phyloP scores from a whole-genome alignment of 768 basidiomycete genomes.

The Lanmaoa rubissima region DNA sequence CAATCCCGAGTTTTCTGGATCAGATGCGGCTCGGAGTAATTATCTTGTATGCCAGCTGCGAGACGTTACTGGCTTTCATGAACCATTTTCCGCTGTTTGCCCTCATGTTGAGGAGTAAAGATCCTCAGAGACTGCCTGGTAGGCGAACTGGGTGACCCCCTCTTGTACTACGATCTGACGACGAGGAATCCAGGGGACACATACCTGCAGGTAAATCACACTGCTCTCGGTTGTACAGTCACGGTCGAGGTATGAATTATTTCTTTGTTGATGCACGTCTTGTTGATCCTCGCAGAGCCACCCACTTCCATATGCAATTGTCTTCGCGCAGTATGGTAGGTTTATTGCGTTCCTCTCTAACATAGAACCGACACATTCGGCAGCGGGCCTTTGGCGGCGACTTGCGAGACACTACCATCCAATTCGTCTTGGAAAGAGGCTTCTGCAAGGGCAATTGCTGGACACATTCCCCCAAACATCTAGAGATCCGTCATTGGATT shows the following conservation, averaged over 20 bases:
- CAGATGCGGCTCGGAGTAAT: conserved; percentile 58
- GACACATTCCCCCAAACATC: conserved; percentile 43
- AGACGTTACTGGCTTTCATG: conserved; percentile 71
- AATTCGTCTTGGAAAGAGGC: conserved; percentile 46
- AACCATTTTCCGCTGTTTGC: conserved; percentile 94
- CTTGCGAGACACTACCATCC: conserved; percentile 60
- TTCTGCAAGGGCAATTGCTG: conserved; percentile 49
- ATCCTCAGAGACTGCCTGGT: conserved; percentile 83
- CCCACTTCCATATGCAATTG: conserved; percentile 46
- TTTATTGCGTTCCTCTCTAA: not conserved
- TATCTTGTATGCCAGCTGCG: conserved; percentile 56
- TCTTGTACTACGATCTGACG: not conserved
- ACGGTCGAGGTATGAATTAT: conserved; percentile 19
- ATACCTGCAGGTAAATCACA: conserved; percentile 29
- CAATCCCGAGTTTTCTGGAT: not conserved
- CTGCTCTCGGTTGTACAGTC: conserved; percentile 19
- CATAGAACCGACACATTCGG: not conserved
- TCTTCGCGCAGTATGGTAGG: conserved; percentile 60
- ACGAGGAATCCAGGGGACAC: conserved; percentile 22
- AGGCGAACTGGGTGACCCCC: not conserved
- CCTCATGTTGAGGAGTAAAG: conserved; percentile 79
- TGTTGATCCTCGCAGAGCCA: conserved; percentile 42
- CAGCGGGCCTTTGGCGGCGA: conserved; percentile 49
- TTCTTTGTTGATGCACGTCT: not conserved
- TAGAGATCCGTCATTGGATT: not conserved